Conservation (phyloP, 345 rosid genomes). For the Toxicodendron radicans region DNA sequence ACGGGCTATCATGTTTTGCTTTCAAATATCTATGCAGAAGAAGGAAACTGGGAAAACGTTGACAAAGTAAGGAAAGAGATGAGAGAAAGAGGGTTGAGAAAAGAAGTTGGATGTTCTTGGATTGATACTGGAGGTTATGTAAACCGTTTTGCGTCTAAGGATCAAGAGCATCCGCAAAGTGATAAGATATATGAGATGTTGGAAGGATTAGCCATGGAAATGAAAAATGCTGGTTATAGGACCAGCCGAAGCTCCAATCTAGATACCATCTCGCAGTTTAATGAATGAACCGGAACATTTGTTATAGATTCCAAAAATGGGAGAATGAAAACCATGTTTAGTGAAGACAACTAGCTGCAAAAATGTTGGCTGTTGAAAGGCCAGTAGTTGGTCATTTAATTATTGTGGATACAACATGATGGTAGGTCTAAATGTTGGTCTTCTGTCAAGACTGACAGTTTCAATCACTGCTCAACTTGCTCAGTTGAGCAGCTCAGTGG, state of each 20-base stretch:
- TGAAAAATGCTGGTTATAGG: slow-evolving; percentile 37
- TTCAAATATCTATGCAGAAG: slow-evolving; percentile 83
- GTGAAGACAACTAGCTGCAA: background rate
- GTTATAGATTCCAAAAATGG: background rate
- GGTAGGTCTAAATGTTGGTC: background rate
- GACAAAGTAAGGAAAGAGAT: slow-evolving; percentile 69
- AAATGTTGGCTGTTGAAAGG: background rate
- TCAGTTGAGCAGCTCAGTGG: slow-evolving; percentile 1
- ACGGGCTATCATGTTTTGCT: slow-evolving; percentile 82
- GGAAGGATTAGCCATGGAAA: slow-evolving; percentile 49
- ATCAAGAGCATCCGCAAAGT: slow-evolving; percentile 55
- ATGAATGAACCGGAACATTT: slow-evolving; percentile 5
- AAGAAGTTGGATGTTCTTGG: slow-evolving; percentile 80
- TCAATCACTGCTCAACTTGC: background rate
- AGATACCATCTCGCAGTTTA: background rate
- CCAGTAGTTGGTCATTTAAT: background rate
- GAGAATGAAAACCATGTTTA: background rate
- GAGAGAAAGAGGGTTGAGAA: slow-evolving; percentile 68
- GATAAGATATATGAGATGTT: slow-evolving; percentile 54
- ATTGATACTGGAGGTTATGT: slow-evolving; percentile 59
- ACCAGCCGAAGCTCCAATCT: slow-evolving; percentile 14
- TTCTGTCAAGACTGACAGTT: background rate
- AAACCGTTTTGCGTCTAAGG: slow-evolving; percentile 61
- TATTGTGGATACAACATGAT: background rate
- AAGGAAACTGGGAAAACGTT: slow-evolving; percentile 69